Conservation (phyloP, 352 stramenopile species). For the Peronosclerospora sorghi region DNA sequence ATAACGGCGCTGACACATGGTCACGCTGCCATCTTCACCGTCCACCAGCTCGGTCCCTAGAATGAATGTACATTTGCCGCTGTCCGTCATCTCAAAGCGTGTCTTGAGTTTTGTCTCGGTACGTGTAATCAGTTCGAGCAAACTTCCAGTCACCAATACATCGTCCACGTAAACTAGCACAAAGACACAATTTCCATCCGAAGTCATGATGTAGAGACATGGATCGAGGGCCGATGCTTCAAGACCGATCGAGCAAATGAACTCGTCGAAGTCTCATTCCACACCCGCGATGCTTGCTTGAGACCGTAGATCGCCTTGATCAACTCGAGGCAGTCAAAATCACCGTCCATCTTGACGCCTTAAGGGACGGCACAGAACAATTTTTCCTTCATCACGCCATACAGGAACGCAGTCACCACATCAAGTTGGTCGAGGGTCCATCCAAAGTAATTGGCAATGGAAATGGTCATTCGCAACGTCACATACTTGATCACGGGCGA, state of each 20-base stretch:
- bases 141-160: slow-evolving; percentile 8
- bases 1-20: slow-evolving; percentile 6
- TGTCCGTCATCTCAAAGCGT: neutral
- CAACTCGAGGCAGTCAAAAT: neutral
- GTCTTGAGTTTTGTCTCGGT: slow-evolving; percentile 8
- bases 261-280: slow-evolving; percentile 3
- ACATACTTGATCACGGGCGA: neutral
- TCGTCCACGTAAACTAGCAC: slow-evolving; percentile 10
- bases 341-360: too few species aligned
- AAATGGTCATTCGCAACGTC: neutral
- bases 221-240: neutral
- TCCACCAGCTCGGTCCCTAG: neutral
- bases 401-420: slow-evolving; percentile 2
- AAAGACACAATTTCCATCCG: slow-evolving; percentile 2
- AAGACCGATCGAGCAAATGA: too few species aligned
- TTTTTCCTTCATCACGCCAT: slow-evolving; percentile 3
- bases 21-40: slow-evolving; percentile 5
- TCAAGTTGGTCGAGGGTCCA: slow-evolving; percentile 2
- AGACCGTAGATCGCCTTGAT: slow-evolving; percentile 3
- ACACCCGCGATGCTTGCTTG: slow-evolving; percentile 3
- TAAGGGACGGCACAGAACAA: neutral
- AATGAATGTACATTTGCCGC: too few species aligned
- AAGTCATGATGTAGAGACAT: slow-evolving; percentile 9
- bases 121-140: slow-evolving; percentile 1
- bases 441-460: neutral